Evolutionary conservation across 352 stramenopile species (phyloP), one percentile per base, ranked within the genome.

Genomic region (Blastocystis sp.): DNA sequence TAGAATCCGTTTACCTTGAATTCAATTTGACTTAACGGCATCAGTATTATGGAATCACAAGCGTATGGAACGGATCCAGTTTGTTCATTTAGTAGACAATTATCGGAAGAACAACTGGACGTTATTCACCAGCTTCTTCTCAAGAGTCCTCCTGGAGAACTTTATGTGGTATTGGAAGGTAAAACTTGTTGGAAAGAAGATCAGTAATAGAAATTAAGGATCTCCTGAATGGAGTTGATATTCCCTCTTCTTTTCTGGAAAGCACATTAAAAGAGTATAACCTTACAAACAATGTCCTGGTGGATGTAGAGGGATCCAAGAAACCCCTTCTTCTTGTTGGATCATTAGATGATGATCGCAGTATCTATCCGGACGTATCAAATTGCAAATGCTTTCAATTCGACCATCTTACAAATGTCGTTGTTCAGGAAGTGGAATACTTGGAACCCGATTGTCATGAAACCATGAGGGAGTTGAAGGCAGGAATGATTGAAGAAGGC

Each of bases 111-210:
- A 29, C 71, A 83, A 63, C 35, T 83, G 51, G 29, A 27, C 27
- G 54, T 83, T 24, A 83, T 83, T 43, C 71, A 83, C 29, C 43
- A 83, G 49, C 49, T 83, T 21, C 29, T 83, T 21, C 32, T 83
- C 49, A 63, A 83, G 54, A 83, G 71, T 83, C 71, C 71, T 65
- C 71, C 71, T 9, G 71, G 71, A 51, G 71, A 83, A 46, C 49
- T 83, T 16, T 65, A 83, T 37, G 51, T 83, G 2, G 51, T 83
- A 54, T 27, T 83, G 54, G 71, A 83, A 49, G 71, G 71, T 83
- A 43, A 24, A 1, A 49, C 51, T 14, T 51, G n/a, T 16, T 46
- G 29, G 16, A 52, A n/a, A 5, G 21, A 39, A 21, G 19, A 27
- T 54, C 21, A 56, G 11, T 16, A 14, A 52, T 83, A 83, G 71